These are phyloP conservation scores for Tuber microsphaerosporum DNA, from an alignment of 495 filamentous ascomycete species.

Conservation along the genomic window DNA sequence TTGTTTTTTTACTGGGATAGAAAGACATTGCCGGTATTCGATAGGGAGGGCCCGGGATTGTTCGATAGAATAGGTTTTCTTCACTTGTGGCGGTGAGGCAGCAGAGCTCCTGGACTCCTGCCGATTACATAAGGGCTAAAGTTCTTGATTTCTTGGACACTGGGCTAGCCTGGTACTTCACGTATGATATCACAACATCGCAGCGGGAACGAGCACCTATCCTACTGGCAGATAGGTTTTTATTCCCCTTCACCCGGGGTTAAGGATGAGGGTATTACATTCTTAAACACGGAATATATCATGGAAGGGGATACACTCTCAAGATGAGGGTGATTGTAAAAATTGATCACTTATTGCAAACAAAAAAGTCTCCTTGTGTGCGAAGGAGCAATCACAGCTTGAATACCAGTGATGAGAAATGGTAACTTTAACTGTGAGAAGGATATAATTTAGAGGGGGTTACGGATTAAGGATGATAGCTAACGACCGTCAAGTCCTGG, in stretches of 20 bases:
- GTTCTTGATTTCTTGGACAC: not conserved
- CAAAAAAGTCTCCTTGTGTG: not conserved
- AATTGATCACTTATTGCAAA: not conserved
- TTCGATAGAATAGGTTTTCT: too few species aligned
- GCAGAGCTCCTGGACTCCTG: not conserved
- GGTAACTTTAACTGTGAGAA: not conserved
- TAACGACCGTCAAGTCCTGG: too few species aligned
- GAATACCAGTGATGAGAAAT: not conserved
- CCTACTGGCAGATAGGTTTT: not conserved
- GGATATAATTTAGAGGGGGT: too few species aligned
- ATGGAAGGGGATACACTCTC: not conserved
- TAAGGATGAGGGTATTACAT: not conserved
- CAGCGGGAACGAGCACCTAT: not conserved
- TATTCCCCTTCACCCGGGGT: too few species aligned
- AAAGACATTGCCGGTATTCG: too few species aligned
- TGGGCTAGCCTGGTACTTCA: too few species aligned
- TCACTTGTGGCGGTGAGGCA: not conserved
- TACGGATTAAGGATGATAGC: not conserved
- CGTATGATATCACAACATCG: too few species aligned
- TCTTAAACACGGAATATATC: not conserved
- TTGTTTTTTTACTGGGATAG: too few species aligned
- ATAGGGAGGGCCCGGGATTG: too few species aligned
- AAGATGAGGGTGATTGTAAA: not conserved
- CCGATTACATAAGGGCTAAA: not conserved
- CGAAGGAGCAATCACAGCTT: not conserved